phyloP scores from a whole-genome alignment of 371 early-diverging fungal species.

The Mortierella sp. region DNA sequence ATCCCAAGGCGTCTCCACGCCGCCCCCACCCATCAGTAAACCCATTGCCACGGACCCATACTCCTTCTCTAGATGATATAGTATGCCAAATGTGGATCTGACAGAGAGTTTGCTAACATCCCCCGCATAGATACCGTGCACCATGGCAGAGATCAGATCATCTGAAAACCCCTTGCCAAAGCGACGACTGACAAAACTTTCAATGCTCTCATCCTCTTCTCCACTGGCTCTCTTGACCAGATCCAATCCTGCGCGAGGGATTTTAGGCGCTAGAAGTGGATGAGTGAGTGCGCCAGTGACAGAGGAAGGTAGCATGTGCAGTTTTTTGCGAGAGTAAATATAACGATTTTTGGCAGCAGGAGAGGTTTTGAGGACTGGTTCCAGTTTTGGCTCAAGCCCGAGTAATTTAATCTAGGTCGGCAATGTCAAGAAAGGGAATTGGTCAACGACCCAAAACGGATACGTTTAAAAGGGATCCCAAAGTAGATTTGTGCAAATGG shows the following conservation, averaged over 20 bases:
- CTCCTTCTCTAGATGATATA: conserved; percentile 76
- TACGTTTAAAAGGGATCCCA: not conserved
- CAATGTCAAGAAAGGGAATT: not conserved
- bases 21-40: conserved; percentile 59
- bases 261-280: conserved; percentile 45
- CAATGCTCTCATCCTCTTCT: conserved; percentile 79
- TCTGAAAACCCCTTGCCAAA: conserved; percentile 80
- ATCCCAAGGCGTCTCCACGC: conserved; percentile 52
- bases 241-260: conserved; percentile 66
- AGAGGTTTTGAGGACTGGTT: conserved; percentile 74
- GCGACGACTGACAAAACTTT: conserved; percentile 79
- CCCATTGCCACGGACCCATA: conserved; percentile 75
- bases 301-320: conserved; percentile 68
- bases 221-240: conserved; percentile 67
- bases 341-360: conserved; percentile 86
- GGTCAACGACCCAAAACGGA: not conserved
- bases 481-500: not conserved
- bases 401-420: conserved; percentile 71
- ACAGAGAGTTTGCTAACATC: conserved; percentile 83
- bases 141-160: conserved; percentile 84
- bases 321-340: conserved; percentile 77
- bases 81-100: conserved; percentile 74
- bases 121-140: conserved; percentile 96
- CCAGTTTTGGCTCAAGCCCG: conserved; percentile 65
- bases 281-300: conserved; percentile 42